These are phyloP conservation scores for Rosa chinensis DNA, from an alignment of 306 rosid genomes.

Conservation along the genomic window DNA sequence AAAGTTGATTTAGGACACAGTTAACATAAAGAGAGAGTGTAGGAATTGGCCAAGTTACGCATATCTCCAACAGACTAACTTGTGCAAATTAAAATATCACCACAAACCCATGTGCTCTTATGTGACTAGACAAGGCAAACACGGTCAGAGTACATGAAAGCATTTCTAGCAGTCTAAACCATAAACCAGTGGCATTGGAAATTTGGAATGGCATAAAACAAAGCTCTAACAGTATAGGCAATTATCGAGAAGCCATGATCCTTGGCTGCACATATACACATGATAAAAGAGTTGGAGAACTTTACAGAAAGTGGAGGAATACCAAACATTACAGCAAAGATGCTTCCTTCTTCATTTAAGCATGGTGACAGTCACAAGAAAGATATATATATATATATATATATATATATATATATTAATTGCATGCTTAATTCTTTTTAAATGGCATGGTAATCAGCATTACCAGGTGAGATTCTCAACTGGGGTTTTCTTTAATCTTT, in stretches of 20 bases:
- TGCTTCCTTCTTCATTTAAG: conserved; percentile 34
- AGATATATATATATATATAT: background rate
- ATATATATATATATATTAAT: background rate
- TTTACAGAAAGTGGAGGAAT: conserved; percentile 28
- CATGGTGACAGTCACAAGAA: conserved; percentile 23
- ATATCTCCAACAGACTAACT: background rate
- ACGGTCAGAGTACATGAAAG: conserved; percentile 26
- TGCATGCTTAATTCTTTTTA: background rate
- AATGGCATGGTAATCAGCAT: conserved; percentile 31
- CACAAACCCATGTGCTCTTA: conserved; percentile 43
- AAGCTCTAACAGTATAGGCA: conserved; percentile 20
- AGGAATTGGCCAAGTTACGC: background rate
- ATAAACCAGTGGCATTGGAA: conserved; percentile 35
- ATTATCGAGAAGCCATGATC: conserved; percentile 49
- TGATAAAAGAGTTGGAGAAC: conserved; percentile 21
- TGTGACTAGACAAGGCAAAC: conserved; percentile 43
- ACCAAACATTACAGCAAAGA: conserved; percentile 35
- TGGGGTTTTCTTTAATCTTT: conserved; percentile 31
- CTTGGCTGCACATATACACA: conserved; percentile 55
- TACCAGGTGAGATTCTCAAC: conserved; percentile 33
- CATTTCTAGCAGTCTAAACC: conserved; percentile 38
- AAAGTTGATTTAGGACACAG: background rate
- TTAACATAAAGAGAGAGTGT: background rate
- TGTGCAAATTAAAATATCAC: conserved; percentile 7
- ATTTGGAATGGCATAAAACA: conserved; percentile 38